Percentiles rank a stretch among this genome's conserved stretches.
These are phyloP conservation scores for Closterium sp. DNA, from an alignment of 139 green algal genomes.

Conservation along the genomic window DNA sequence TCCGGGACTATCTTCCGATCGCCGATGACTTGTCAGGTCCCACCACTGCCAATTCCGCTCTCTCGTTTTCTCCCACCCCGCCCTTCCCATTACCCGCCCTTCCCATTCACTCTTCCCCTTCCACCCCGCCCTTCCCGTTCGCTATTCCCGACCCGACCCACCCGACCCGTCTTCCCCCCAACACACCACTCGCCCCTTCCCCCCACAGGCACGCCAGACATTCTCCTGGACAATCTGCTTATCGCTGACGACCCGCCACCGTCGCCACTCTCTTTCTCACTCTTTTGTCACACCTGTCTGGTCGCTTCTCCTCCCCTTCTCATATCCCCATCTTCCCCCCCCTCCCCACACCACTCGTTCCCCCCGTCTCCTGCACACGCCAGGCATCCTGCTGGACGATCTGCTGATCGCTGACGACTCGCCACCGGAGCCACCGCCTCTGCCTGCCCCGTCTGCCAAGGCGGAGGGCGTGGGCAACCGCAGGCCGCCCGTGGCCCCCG, in stretches of 20 bases:
- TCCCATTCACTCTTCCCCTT: neutral
- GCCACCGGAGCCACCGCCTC: neutral
- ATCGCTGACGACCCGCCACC: conserved; percentile 52
- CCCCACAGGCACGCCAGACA: conserved; percentile 16
- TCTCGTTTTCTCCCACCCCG: too few relatives aligned
- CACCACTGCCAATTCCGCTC: neutral
- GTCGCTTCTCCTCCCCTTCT: neutral
- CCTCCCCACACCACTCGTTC: neutral
- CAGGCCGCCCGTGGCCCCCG: neutral
- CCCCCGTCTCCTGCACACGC: neutral
- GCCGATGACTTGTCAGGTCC: conserved; percentile 37
- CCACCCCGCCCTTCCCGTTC: neutral
- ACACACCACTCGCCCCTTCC: neutral
- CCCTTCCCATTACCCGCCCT: too few relatives aligned
- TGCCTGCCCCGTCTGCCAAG: neutral
- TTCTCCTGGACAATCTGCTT: conserved; percentile 84
- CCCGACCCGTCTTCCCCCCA: too few relatives aligned
- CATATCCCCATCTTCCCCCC: neutral
- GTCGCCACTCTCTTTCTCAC: neutral
- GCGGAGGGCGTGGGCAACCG: neutral
- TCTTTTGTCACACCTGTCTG: neutral
- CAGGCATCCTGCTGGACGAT: conserved; percentile 81
- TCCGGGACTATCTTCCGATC: conserved; percentile 38
- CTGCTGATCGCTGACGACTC: conserved; percentile 63
- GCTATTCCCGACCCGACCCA: too few relatives aligned